Conservation (phyloP, 768 basidiomycete genomes). For the Suillus brevipes region DNA sequence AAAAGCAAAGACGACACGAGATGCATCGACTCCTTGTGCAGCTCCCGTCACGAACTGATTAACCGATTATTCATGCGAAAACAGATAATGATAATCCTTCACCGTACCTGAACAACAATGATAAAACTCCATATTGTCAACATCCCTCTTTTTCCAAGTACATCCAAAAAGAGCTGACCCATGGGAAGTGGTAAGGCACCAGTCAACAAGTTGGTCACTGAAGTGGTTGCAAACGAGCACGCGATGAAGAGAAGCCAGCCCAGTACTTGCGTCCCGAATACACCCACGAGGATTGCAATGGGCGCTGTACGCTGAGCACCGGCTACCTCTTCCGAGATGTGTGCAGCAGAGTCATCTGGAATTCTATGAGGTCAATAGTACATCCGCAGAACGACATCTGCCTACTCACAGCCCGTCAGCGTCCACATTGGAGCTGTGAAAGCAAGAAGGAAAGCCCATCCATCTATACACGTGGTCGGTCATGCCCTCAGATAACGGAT, state of each 20-base stretch:
- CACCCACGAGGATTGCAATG: constrained; percentile 66
- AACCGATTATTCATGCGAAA: neutral
- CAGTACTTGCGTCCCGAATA: constrained; percentile 55
- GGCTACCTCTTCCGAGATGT: constrained; percentile 71
- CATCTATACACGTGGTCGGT: constrained; percentile 41
- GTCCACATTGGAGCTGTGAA: constrained; percentile 83
- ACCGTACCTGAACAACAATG: constrained; percentile 56
- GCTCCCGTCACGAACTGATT: constrained; percentile 68
- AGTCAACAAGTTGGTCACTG: constrained; percentile 49
- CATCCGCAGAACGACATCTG: neutral
- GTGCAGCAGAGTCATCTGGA: constrained; percentile 73
- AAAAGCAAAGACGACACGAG: constrained; percentile 74
- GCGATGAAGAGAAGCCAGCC: constrained; percentile 70
- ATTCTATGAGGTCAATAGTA: constrained; percentile 4
- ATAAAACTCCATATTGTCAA: constrained; percentile 70
- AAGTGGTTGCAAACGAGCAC: constrained; percentile 62
- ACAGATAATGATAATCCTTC: too few species aligned
- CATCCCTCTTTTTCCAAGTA: constrained; percentile 70
- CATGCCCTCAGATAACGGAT: neutral
- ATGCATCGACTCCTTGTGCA: constrained; percentile 74
- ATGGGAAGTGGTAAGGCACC: constrained; percentile 61
- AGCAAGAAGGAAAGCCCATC: constrained; percentile 72
- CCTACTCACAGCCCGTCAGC: constrained; percentile 64
- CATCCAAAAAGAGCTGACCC: constrained; percentile 69
- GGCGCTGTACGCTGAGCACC: constrained; percentile 66